Evolutionary conservation across 2,329 filamentous ascomycete species (phyloP).

Genomic region (Neonectria faginata): DNA sequence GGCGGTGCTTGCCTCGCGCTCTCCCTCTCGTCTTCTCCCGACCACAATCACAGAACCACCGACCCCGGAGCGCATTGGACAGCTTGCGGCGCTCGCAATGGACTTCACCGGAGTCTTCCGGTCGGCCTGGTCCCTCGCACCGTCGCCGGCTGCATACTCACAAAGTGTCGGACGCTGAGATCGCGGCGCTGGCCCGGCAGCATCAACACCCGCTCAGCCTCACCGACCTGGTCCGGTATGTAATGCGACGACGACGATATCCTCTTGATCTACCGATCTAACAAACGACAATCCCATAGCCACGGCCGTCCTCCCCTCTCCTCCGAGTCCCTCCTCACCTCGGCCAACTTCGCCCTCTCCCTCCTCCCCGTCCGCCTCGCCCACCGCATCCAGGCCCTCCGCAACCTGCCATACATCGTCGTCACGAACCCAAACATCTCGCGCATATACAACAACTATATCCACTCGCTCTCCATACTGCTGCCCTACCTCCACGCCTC

Average conservation of each 20-base stretch:
- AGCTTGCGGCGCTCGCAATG: slow-evolving; percentile 22
- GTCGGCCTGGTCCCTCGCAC: neutral
- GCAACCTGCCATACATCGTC: slow-evolving; percentile 96
- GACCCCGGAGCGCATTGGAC: slow-evolving; percentile 2
- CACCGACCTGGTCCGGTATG: slow-evolving; percentile 87
- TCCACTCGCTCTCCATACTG: slow-evolving; percentile 90
- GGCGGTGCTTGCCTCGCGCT: slow-evolving; percentile 36
- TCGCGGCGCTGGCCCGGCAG: slow-evolving; percentile 80
- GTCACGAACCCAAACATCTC: slow-evolving; percentile 97
- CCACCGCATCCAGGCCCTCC: slow-evolving; percentile 90
- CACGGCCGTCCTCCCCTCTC: slow-evolving; percentile 87
- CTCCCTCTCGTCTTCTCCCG: slow-evolving; percentile 16
- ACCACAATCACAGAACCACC: slow-evolving; percentile 16
- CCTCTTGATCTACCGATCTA: no score
- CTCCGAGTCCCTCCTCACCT: slow-evolving; percentile 82
- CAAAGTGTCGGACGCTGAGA: slow-evolving; percentile 76
- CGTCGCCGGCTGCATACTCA: slow-evolving; percentile 37
- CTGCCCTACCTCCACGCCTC: slow-evolving; percentile 79
- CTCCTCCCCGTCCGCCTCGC: slow-evolving; percentile 93
- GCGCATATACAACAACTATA: slow-evolving; percentile 95
- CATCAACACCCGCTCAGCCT: slow-evolving; percentile 86
- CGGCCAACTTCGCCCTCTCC: slow-evolving; percentile 94
- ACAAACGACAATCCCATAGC: slow-evolving; percentile 49
- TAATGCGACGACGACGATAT: neutral
- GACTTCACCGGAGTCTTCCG: neutral